A percentile compares a stretch with the other conserved stretches of the same genome.
These are phyloP conservation scores for Globisporangium mamillatum DNA, from an alignment of 352 stramenopile genomes.

Conservation along the genomic window DNA sequence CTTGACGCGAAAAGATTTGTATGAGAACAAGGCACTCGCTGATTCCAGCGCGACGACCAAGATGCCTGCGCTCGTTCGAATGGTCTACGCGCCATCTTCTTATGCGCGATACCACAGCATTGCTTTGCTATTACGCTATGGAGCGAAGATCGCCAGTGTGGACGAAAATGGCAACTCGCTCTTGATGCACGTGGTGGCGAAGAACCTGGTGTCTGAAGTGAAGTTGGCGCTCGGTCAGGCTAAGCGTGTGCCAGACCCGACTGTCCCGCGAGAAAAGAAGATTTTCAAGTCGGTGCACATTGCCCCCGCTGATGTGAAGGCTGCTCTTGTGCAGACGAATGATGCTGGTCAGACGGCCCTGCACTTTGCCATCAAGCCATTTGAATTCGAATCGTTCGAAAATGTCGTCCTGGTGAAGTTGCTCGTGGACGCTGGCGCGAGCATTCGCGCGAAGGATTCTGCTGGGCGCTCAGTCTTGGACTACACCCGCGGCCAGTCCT, in stretches of 20 bases:
- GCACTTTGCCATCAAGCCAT: constrained; percentile 60
- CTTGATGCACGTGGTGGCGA: constrained; percentile 55
- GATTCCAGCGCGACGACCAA: constrained; percentile 24
- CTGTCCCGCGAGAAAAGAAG: constrained; percentile 24
- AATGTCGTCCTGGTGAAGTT: constrained; percentile 50
- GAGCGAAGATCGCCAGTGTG: constrained; percentile 40
- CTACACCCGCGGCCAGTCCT: constrained; percentile 52
- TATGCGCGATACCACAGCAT: constrained; percentile 36
- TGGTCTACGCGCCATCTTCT: constrained; percentile 32
- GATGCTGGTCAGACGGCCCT: constrained; percentile 39
- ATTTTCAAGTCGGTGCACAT: constrained; percentile 46
- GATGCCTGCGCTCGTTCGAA: constrained; percentile 43
- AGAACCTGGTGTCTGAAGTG: constrained; percentile 47
- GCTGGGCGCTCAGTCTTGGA: constrained; percentile 42
- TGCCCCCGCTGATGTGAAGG: constrained; percentile 35
- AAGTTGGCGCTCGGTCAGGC: constrained; percentile 44
- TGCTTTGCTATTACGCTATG: constrained; percentile 53
- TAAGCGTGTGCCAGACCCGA: constrained; percentile 40
- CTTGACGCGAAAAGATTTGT: constrained; percentile 29
- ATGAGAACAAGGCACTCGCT: constrained; percentile 31
- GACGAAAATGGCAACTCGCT: constrained; percentile 59
- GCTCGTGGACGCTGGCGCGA: constrained; percentile 41
- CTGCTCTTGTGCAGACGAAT: constrained; percentile 42
- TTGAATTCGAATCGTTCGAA: constrained; percentile 63
- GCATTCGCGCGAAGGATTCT: constrained; percentile 34